phyloP scores from a whole-genome alignment of 768 basidiomycete species.

The Coprinellus micaceus region DNA sequence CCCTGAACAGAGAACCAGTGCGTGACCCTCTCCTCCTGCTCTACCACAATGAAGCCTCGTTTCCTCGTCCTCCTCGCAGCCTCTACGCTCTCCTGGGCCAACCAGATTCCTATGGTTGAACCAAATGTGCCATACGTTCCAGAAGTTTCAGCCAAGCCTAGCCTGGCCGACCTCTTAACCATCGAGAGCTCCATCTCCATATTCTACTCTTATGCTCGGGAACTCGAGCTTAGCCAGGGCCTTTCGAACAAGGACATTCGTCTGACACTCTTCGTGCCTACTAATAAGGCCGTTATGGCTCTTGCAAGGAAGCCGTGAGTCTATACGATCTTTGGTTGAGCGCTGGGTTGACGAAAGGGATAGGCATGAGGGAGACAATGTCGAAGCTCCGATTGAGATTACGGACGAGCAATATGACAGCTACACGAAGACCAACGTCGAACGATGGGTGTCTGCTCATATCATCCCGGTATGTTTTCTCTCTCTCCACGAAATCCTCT shows the following conservation, averaged over 20 bases:
- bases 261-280: conserved; percentile 73
- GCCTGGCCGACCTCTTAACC: conserved; percentile 73
- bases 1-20: no score
- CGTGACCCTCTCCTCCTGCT: not conserved
- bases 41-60: conserved; percentile 31
- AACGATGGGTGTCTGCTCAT: conserved; percentile 78
- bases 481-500: not conserved
- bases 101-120: conserved; percentile 30
- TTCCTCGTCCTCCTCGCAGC: conserved; percentile 28
- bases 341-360: conserved; percentile 1
- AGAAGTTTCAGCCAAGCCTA: conserved; percentile 44
- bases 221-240: conserved; percentile 54
- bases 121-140: conserved; percentile 26
- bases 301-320: conserved; percentile 79
- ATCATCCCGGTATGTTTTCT: conserved; percentile 63
- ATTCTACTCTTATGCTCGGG: conserved; percentile 80
- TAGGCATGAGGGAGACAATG: conserved; percentile 59
- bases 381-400: conserved; percentile 48
- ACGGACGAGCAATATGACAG: conserved; percentile 66
- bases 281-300: conserved; percentile 85
- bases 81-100: conserved; percentile 27
- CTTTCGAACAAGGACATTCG: conserved; percentile 38
- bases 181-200: conserved; percentile 74
- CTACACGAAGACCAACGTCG: conserved; percentile 61
- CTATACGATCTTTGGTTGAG: not conserved